Base-by-base conservation (phyloP, 2,329 filamentous ascomycete genomes). In the Cytospora paraplurivora region DNA sequence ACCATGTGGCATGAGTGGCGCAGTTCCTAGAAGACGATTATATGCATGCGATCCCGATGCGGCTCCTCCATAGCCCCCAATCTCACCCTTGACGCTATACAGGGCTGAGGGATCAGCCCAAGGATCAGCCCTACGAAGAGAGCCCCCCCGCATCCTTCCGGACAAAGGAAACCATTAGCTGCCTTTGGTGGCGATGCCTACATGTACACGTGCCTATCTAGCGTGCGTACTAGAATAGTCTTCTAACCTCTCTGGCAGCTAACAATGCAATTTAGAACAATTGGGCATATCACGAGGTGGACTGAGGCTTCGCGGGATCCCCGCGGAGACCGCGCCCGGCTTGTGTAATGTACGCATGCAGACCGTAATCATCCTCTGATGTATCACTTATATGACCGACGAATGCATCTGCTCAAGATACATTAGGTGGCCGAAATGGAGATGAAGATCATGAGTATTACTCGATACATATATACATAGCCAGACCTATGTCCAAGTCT, bases 161-260 rank as follows among this genome's bases (percentile, higher is more conserved):
- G 44, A 47, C 44, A 47, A 47, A 47, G 44, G 44, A 47, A 47
- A 47, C 21, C 44, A 47, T 47, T 47, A 47, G 44, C 44, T 47
- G 44, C 44, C 44, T 12, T 10, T 5, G 44, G 44, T 47, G 44
- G 44, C 44, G n/a, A 47, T 21, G 21, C 2, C 6, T 47, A 11
- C n/a, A 6, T 47, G 44, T 47, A 11, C 44, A 47, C 44, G 44
- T 47, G 44, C 44, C 44, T 47, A 47, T 11, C 44, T 47, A 47
- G 44, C 44, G 44, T 17, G 44, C 44, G 10, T n/a, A 47, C 44
- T 47, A 47, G 44, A 11, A 21, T 19, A 19, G 8, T 17, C 44
- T 17, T 12, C 21, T 21, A 47, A 47, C 44, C 44, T 47, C 11
- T 47, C 17, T 47, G 4, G 21, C 44, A 11, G n/a, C n/a, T 47